Base-by-base conservation (phyloP, 768 basidiomycete genomes). In the Hericium alpestre region DNA sequence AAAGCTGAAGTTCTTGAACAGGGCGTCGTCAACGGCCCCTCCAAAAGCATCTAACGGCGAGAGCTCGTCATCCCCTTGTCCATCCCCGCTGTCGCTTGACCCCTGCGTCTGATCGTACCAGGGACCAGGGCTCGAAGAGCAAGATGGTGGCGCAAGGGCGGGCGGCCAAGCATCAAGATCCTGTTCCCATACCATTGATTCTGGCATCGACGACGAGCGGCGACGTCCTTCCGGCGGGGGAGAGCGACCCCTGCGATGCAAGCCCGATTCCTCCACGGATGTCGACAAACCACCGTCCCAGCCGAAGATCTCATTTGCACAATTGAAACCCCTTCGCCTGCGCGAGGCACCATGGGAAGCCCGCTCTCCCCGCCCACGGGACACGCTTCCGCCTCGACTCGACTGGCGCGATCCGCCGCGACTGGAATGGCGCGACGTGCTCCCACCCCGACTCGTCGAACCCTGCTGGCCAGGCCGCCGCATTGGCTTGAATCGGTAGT, bases 401-500 rank as follows among this genome's bases (percentile, higher is more conserved):
- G 32, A 32, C 32, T 32, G 32, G 32, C 32, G 32, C 32, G 32
- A 32, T 10, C 32, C 32, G 6, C 8, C 32, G 9, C 32, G 32
- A 6, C 32, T 32, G 32, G 32, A 32, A 10, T 32, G 32, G 32
- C 32, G 32, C 32, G 32, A 32, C 8, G 32, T n/a, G 47, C 39
- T 37, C 27, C 37, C 11, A 10, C 11, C 32, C 55, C 54, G 38
- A 40, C 43, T 25, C 49, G 61, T 8, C 27, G 12, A 13, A 46
- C n/a, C 22, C 23, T 38, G 53, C 53, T 8, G 27, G 49, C 10
- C n/a, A n/a, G 1, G 25, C 40, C 57, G 37, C 40, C 60, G 63
- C 32, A 72, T 67, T 11, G 86, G 86, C 18, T 77, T 74, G 66
- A 80, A 88, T 51, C 77, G 78, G 67, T 87, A 88, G 61, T 80